These are phyloP conservation scores for Colletotrichum cordylinicola DNA, from an alignment of 2,329 filamentous ascomycete genomes.

Conservation along the genomic window DNA sequence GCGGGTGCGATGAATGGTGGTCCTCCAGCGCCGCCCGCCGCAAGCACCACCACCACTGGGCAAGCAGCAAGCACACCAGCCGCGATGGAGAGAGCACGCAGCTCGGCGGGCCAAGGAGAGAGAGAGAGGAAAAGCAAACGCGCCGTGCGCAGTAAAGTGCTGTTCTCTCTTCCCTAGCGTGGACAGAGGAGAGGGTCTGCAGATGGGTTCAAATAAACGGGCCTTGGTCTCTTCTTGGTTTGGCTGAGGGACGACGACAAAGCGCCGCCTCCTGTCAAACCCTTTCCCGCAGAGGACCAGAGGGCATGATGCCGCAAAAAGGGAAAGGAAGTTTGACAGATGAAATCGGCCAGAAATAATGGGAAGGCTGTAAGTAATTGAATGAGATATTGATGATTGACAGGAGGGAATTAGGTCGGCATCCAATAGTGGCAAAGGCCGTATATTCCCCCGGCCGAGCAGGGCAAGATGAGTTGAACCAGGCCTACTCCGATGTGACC, in stretches of 20 bases:
- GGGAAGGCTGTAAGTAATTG: not conserved
- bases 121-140: not conserved
- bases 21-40: not conserved
- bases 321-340: not conserved
- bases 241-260: not conserved
- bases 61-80: not conserved
- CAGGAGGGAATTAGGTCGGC: not conserved
- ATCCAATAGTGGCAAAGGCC: not conserved
- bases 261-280: not conserved
- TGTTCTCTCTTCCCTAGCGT: not conserved
- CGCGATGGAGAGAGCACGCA: not conserved
- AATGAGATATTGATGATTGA: not conserved
- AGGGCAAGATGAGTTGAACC: not conserved
- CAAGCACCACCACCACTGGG: not conserved
- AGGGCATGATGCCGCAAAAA: not conserved
- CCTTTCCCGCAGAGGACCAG: not conserved
- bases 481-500: not conserved
- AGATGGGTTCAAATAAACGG: not conserved
- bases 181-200: not conserved
- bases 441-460: not conserved
- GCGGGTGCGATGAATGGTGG: not conserved
- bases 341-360: not conserved
- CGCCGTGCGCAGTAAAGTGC: not conserved
- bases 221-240: not conserved
- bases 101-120: not conserved